Base-by-base conservation (phyloP, 164 flowering plant species). In the Chloranthus sessilifolius region DNA sequence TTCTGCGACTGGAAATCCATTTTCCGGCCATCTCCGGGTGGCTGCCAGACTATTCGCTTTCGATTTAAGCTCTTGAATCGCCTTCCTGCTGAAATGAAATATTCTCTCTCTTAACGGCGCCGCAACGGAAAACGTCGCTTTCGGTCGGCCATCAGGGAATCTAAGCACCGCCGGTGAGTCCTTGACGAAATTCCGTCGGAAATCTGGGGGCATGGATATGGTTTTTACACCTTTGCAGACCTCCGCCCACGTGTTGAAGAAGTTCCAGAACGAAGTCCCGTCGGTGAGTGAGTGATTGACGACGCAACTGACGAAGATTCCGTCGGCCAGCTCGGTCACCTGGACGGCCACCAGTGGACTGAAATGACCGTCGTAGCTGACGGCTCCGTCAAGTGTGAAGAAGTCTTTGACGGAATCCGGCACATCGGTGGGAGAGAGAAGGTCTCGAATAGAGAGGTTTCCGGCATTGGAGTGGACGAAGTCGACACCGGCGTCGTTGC, bases 231-330 rank as follows among this genome's bases (percentile, higher is more conserved):
- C 86, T 14, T 54, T 57, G 25, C 63, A 38, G 28, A 83, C 45
- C 27, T 76, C 92, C 0, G 95, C 94, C 54, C 80, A 82, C 0
- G 82, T 63, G 58, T 89, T 89, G 59, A 86, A 82, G 72, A 89
- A 89, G 49, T 89, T 82, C 97, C 97, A 89, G 51, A 86, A 82
- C 0, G 92, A 83, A 2, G 97, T 89, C 1, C 97, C 97, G 39
- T 89, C 97, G 0, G 75, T 66, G 6, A 86, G 86, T 14, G 95
- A 67, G 58, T 89, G 97, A 43, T 89, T 89, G 8, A 72, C 83
- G 3, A 88, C 56, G 62, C 77, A 71, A 0, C 94, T 95, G 31
- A 89, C 55, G 66, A 86, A 89, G 5, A 86, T 47, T 2, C 82
- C 95, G 59, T 86, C 97, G 14, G 68, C 73, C 0, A 89, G 73